A percentile compares a stretch with the other conserved stretches of the same genome.
Conservation (phyloP, 768 basidiomycete genomes). For the Leccinum ochraceum region DNA sequence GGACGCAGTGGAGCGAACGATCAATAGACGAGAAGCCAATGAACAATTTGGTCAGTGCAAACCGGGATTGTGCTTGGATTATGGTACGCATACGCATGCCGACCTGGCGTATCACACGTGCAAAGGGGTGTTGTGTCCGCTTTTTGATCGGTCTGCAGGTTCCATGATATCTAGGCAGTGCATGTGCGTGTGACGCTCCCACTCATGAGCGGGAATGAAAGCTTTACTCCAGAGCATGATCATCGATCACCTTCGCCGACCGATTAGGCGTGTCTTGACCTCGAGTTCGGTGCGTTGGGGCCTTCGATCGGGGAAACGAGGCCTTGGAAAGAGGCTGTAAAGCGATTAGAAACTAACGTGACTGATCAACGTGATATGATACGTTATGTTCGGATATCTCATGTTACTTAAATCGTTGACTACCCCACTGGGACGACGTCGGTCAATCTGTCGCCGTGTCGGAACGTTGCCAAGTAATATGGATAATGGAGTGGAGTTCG, state of each 20-base stretch:
- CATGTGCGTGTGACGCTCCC: neutral
- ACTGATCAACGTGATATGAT: neutral
- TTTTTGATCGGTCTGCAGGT: neutral
- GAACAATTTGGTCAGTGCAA: neutral
- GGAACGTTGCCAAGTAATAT: neutral
- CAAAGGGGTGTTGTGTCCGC: neutral
- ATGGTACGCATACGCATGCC: neutral
- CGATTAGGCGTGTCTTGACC: neutral
- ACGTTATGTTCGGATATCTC: neutral
- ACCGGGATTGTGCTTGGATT: neutral
- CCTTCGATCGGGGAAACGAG: neutral
- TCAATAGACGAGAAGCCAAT: neutral
- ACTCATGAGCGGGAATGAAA: neutral
- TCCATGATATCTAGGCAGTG: neutral
- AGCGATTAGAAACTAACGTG: neutral
- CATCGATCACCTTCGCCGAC: neutral
- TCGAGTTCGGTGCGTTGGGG: neutral
- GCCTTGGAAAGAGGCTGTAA: neutral
- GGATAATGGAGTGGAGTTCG: neutral
- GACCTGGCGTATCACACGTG: neutral
- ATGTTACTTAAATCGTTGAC: neutral
- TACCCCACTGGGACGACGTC: neutral
- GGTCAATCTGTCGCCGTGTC: neutral
- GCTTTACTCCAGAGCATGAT: neutral
- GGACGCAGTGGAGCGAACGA: neutral